phyloP scores from a whole-genome alignment of 768 basidiomycete species.

The Boletus reticuloceps region DNA sequence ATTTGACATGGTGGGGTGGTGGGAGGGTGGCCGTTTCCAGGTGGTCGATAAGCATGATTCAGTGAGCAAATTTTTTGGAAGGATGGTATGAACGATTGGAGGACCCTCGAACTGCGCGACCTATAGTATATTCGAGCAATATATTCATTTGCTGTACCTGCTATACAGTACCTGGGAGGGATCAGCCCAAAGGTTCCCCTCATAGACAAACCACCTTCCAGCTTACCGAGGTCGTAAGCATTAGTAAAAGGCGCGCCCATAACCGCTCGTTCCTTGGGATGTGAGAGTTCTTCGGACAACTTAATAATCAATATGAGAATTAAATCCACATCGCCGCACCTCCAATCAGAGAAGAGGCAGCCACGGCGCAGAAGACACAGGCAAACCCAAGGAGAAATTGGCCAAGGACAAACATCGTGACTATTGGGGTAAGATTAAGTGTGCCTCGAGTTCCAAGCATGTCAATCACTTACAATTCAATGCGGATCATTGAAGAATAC shows the following conservation, averaged over 20 bases:
- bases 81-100: no score
- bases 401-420: neutral
- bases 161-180: slow-evolving; percentile 9
- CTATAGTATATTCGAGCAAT: no score
- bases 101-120: no score
- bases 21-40: no score
- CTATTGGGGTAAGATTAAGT: neutral
- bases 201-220: neutral
- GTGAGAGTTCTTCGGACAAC: slow-evolving; percentile 3
- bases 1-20: no score
- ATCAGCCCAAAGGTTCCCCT: neutral
- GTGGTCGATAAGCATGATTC: no score
- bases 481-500: slow-evolving; percentile 7
- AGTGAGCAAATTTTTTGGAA: no score
- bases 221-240: slow-evolving; percentile 13
- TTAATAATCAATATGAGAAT: no score
- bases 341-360: slow-evolving; percentile 24
- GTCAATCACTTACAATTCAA: neutral
- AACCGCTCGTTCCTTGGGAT: slow-evolving; percentile 21
- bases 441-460: no score
- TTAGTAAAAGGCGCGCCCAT: slow-evolving; percentile 11
- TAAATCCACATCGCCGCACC: slow-evolving; percentile 4
- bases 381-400: slow-evolving; percentile 2
- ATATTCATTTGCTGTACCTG: no score
- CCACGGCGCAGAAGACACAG: no score